These are phyloP conservation scores for Sorghum bicolor DNA, from an alignment of 176 grass and related monocot genomes.

Conservation along the genomic window Sorghum_bicolor_NCBIv3 NC_012876.2:61369501-61370000, in stretches of 20 bases:
- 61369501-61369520: slow-evolving; percentile 67
- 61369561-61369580: slow-evolving; percentile 82
- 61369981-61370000: not conserved
- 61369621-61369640: too few relatives aligned
- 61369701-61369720: slow-evolving; percentile 59
- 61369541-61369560: slow-evolving; percentile 90
- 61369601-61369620: not conserved
- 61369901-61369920: not conserved
- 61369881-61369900: not conserved
- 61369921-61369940: not conserved
- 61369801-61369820: slow-evolving; percentile 62
- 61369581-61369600: not conserved
- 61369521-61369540: slow-evolving; percentile 80
- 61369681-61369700: slow-evolving; percentile 44
- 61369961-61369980: slow-evolving; percentile 33
- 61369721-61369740: slow-evolving; percentile 53
- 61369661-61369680: slow-evolving; percentile 68
- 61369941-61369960: slow-evolving; percentile 43
- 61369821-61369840: slow-evolving; percentile 63
- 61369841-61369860: slow-evolving; percentile 44
- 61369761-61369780: slow-evolving; percentile 59
- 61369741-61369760: slow-evolving; percentile 57
- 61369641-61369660: slow-evolving; percentile 12
- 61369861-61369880: slow-evolving; percentile 20
- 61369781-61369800: slow-evolving; percentile 72